Evolutionary conservation across 345 rosid species (phyloP), one percentile per base, ranked within the genome.

Genomic region (Stellera chamaejasme): DNA sequence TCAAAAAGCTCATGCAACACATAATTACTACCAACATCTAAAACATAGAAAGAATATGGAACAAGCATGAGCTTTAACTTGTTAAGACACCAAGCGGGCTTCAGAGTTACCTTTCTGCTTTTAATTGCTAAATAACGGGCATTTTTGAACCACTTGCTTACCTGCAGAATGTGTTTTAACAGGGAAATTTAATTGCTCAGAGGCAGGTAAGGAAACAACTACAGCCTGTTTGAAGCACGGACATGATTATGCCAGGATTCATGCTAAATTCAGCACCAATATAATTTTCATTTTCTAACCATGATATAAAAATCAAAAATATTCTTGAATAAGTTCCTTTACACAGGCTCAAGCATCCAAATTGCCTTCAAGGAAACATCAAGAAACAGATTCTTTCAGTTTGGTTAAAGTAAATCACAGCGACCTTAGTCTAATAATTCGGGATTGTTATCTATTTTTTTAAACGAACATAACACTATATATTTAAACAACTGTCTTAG

Each of bases 141-240:
- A 71, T 93, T 93, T 82, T 87, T 89, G 77, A 93, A 93, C 97
- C 99, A 93, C 76, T 89, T 89, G 78, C 79, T 84, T 48, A 93
- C 96, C 99, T 93, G 94, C 62, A 75, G 69, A 64, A 64, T 58
- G 62, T 59, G 55, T 51, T 66, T 27, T 32, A 32, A 8, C 8
- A 32, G 39, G 39, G 39, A 16, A 32, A 27, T n/a, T 16, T 56
- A 32, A 72, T 67, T 65, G 27, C 41, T 8, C 47, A 46, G 56
- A 10, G 50, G 48, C 32, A 19, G 23, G 36, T 27, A 43, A 62
- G 49, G 61, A 48, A 14, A 54, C 43, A 71, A 47, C 60, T 32
- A 63, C 51, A 28, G 43, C 11, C 15, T 44, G 44, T 50, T 61
- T 50, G 15, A 28, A 32, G 39, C 39, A 32, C 8, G 5, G 8